Conservation (phyloP, 768 basidiomycete species). For the Collybiopsis confluens region DNA sequence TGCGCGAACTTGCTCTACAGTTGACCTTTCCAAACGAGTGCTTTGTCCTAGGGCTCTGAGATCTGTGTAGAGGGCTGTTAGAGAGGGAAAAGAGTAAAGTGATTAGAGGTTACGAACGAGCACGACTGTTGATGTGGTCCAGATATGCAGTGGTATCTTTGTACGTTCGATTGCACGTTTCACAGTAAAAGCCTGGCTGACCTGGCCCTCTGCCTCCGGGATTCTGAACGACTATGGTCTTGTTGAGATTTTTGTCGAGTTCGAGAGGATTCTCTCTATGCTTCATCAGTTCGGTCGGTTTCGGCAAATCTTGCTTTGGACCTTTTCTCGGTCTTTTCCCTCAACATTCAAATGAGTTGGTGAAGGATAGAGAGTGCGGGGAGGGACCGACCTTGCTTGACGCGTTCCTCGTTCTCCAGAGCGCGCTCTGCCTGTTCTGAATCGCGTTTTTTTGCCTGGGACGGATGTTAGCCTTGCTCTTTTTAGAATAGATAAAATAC, state of each 20-base stretch:
- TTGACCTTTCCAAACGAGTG: conserved; percentile 86
- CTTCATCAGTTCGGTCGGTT: conserved; percentile 91
- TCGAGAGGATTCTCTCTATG: conserved; percentile 80
- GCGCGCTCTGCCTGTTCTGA: conserved; percentile 76
- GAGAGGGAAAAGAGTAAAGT: conserved; percentile 5
- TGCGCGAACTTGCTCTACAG: conserved; percentile 86
- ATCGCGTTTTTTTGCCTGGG: conserved; percentile 69
- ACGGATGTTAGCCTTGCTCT: too few species aligned
- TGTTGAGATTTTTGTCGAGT: conserved; percentile 91
- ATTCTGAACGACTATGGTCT: conserved; percentile 92
- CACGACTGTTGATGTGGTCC: conserved; percentile 92
- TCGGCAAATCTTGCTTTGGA: conserved; percentile 66
- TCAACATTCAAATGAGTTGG: conserved; percentile 28
- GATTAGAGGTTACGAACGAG: conserved; percentile 57
- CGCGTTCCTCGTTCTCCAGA: conserved; percentile 78
- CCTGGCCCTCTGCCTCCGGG: conserved; percentile 80
- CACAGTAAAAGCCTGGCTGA: conserved; percentile 92
- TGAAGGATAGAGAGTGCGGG: neutral
- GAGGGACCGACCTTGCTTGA: conserved; percentile 66
- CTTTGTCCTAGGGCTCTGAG: conserved; percentile 93
- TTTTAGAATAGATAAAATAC: too few species aligned
- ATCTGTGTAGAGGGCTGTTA: conserved; percentile 45
- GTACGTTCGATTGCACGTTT: conserved; percentile 84
- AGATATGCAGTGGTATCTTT: conserved; percentile 94
- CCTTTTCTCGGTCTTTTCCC: conserved; percentile 80